Base-by-base conservation (phyloP, 148 eudicot species). In the Pouteria glomerata region DNA sequence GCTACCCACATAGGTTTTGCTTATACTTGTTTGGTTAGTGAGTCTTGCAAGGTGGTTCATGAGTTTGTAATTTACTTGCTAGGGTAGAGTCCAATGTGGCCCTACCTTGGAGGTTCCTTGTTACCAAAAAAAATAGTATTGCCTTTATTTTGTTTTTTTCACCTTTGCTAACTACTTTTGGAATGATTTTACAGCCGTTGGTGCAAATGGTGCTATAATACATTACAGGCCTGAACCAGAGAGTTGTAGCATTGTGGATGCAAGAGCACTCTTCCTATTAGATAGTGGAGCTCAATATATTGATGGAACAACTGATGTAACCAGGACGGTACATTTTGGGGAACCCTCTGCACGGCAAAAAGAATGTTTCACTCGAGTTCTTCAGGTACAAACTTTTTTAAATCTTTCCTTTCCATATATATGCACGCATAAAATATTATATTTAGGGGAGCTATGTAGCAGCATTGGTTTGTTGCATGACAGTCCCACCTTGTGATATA, bases 281-380 rank as follows among this genome's bases (percentile, higher is more conserved):
- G 99, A 96, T 65, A 92, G 97, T 79, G 99, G 99, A 70, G 99
- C 94, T 72, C 99, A 96, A 69, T 96, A 96, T 79, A 62, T 92
- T 74, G 99, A 96, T 79, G 99, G 99, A 72, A 96, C 99, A 60
- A 95, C 99, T 77, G 99, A 96, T 79, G 85, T 96, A 53, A 96
- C 99, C 27, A 76, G 99, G 79, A 96, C 99, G 27, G 97, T 96
- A 45, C 99, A 96, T 84, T 90, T 96, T 80, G 87, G 99, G 62
- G 82, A 90, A 83, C 99, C 99, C 14, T 81, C 96, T 23, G 77
- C 92, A 48, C 76, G 94, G 70, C 86, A 96, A 81, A 96, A 82
- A 74, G 97, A 90, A 80, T 96, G 97, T 73, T 96, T 89, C 53
- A 92, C 99, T 47, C 88, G 97, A 74, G 99, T 96, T 73, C 79